Evolutionary conservation across 2,329 filamentous ascomycete species (phyloP), one percentile per base, ranked within the genome.

Genomic region (Neurospora crassa): DNA sequence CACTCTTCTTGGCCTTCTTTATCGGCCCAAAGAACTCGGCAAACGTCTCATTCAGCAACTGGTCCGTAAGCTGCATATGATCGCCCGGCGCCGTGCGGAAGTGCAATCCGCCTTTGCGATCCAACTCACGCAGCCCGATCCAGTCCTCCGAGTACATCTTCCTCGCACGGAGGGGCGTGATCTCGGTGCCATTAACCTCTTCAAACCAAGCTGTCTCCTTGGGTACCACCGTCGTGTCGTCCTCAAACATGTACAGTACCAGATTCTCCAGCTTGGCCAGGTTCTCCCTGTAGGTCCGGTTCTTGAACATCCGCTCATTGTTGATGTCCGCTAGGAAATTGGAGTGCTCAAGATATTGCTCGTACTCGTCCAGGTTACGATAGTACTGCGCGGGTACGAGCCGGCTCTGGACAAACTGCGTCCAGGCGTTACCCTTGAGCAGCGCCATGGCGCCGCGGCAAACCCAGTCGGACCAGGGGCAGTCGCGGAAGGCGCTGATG

Each of bases 331-430:
- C 96, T 10, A 99, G 84, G 81, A 96, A 97, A 79, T 94, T 95
- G 76, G 92, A 96, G 78, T 89, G 80, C 75, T 90, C 88, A 24
- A 98, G 87, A 79, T 98, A 99, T 40, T 85, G 82, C 0, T 89
- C 87, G 80, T 93, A 81, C 79, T 94, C 83, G 71, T 82, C 79
- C 73, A 88, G 87, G 74, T 94, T 88, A 69, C 95, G 91, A 84
- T 91, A 98, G 84, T 99, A 99, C 83, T 99, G 96, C 41, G 96
- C 95, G 0, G 96, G 96, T 4, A 99, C 92, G 10, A 98, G 85
- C 20, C 88, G 88, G 69, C 84, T 85, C 84, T 98, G 96, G 6
- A 96, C 92, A 76, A 91, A 91, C 37, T 81, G 78, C 47, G 88
- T 89, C 93, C 94, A 99, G 2, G 92, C 93, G 77, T 95, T 95